Evolutionary conservation across 352 stramenopile species (phyloP).

Genomic region (Pythium scleroteichum): DNA sequence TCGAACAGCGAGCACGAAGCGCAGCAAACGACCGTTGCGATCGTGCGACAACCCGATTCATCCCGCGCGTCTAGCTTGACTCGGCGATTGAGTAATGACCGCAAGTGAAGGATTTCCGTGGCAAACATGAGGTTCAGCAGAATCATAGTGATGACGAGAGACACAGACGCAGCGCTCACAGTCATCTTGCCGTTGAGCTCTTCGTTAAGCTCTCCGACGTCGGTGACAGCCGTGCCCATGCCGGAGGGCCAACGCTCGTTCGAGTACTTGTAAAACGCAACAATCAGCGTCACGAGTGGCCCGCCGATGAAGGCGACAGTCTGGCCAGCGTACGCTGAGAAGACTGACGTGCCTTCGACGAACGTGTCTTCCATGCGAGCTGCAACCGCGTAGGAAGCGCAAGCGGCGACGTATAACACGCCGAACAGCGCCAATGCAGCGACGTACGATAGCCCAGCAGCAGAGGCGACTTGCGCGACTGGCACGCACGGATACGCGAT

Average conservation of each 20-base stretch:
- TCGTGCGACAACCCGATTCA: neutral
- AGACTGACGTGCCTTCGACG: neutral
- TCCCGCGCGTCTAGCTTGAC: neutral
- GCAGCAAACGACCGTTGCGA: neutral
- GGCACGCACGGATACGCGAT: conserved; percentile 5
- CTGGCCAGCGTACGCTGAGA: conserved; percentile 1
- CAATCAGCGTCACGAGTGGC: neutral
- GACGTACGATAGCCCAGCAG: neutral
- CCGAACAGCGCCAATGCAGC: neutral
- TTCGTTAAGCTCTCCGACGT: neutral
- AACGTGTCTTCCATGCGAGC: neutral
- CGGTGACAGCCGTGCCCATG: neutral
- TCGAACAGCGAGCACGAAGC: conserved; percentile 7
- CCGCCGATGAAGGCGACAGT: neutral
- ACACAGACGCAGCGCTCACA: neutral
- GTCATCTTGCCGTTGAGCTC: neutral
- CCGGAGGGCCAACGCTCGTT: neutral
- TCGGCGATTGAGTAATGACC: neutral
- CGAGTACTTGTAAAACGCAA: conserved; percentile 1
- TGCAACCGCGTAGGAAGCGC: neutral
- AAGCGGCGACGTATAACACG: neutral
- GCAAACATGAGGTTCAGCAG: neutral
- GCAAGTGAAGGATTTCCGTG: neutral
- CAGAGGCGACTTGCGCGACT: conserved; percentile 6
- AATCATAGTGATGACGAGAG: neutral